A percentile compares a stretch with the other conserved stretches of the same genome.
Evolutionary conservation across 176 grass and related monocot species (phyloP).

Genomic region (Zoysia pacifica): DNA sequence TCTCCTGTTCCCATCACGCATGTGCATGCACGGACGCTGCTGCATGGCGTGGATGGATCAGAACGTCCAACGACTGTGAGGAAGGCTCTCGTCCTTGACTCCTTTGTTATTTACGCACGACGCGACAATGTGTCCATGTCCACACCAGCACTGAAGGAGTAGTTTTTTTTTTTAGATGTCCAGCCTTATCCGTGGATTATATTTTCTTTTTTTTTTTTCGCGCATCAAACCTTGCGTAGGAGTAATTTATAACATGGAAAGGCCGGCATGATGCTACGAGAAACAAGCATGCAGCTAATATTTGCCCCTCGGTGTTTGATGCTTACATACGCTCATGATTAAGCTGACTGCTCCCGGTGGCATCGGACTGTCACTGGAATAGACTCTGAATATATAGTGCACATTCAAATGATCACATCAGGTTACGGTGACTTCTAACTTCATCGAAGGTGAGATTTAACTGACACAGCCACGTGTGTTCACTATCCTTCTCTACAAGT

Average conservation of each 20-base stretch:
- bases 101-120: too few relatives aligned
- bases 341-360: too few relatives aligned
- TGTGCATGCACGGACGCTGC: slow-evolving; percentile 20
- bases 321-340: neutral
- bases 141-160: too few relatives aligned
- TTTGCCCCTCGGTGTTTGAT: neutral
- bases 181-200: neutral
- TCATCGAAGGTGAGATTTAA: neutral
- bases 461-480: too few relatives aligned
- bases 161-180: too few relatives aligned
- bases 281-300: neutral
- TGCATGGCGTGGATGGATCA: too few relatives aligned
- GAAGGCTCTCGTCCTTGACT: neutral
- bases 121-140: too few relatives aligned
- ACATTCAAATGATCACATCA: neutral
- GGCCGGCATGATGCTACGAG: neutral
- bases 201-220: neutral
- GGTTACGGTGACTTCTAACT: neutral
- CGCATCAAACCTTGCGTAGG: too few relatives aligned
- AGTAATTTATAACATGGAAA: neutral
- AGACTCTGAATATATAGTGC: neutral
- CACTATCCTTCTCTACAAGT: too few relatives aligned
- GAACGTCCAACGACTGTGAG: slow-evolving; percentile 13
- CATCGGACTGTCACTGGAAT: neutral
- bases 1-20: neutral